These are phyloP conservation scores for Cryptococcus amylolentus DNA, from an alignment of 1,284 basidiomycete species.

Conservation along the genomic window DNA sequence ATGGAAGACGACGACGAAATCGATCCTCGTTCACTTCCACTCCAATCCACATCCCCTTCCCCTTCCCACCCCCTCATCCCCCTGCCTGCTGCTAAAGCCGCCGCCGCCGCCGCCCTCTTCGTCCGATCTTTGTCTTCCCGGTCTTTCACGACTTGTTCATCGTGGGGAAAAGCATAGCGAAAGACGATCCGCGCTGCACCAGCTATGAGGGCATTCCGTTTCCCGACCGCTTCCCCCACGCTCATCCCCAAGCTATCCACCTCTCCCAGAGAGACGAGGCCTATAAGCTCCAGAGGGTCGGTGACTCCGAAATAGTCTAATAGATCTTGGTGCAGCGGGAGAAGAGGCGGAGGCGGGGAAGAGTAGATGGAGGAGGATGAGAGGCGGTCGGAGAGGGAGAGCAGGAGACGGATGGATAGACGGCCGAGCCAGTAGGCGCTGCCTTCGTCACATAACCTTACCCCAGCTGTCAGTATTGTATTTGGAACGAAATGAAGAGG, in stretches of 20 bases:
- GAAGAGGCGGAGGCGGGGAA: conserved; percentile 11
- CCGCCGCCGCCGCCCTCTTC: background rate
- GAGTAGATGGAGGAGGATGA: conserved; percentile 27
- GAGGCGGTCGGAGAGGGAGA: conserved; percentile 31
- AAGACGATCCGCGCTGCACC: conserved; percentile 37
- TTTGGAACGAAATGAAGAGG: background rate
- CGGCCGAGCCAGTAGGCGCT: conserved; percentile 44
- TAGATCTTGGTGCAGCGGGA: conserved; percentile 36
- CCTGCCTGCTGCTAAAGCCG: background rate
- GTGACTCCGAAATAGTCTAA: conserved; percentile 34
- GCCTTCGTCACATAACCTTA: conserved; percentile 42
- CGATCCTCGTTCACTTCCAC: too few species aligned
- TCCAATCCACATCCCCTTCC: background rate
- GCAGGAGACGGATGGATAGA: conserved; percentile 34
- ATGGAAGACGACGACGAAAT: background rate
- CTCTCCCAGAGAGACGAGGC: conserved; percentile 28
- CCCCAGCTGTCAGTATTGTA: background rate
- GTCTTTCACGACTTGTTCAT: background rate
- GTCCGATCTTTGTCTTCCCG: too few species aligned
- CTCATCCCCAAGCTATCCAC: conserved; percentile 12
- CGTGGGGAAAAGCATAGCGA: conserved; percentile 38
- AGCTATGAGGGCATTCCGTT: conserved; percentile 40
- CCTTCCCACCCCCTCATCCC: background rate
- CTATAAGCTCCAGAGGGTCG: conserved; percentile 38
- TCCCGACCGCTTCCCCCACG: conserved; percentile 31